Conservation (phyloP, 495 filamentous ascomycete species). For the Darksidea phi region DNA sequence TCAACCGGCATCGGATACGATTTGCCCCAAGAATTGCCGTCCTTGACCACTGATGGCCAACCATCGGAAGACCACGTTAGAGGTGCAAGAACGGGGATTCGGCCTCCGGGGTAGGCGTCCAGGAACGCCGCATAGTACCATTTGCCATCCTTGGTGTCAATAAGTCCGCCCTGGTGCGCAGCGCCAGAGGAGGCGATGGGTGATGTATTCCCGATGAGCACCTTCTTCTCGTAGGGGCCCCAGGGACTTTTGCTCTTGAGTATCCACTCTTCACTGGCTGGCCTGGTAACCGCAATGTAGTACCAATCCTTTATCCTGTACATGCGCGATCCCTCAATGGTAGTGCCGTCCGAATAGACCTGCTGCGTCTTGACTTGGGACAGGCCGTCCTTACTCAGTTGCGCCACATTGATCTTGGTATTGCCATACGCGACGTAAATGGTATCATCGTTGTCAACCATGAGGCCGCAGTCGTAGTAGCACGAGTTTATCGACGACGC, state of each 20-base stretch:
- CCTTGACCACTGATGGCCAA: slow-evolving; percentile 47
- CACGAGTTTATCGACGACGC: slow-evolving; percentile 46
- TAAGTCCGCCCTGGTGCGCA: slow-evolving; percentile 58
- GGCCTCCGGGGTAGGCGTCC: slow-evolving; percentile 54
- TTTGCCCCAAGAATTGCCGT: slow-evolving; percentile 46
- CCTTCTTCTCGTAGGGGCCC: slow-evolving; percentile 50
- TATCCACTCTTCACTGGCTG: slow-evolving; percentile 50
- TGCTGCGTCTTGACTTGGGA: slow-evolving; percentile 47
- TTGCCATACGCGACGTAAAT: slow-evolving; percentile 60
- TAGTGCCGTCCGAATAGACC: slow-evolving; percentile 47
- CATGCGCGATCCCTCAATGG: slow-evolving; percentile 59
- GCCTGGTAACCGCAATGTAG: slow-evolving; percentile 54
- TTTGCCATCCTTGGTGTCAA: slow-evolving; percentile 51
- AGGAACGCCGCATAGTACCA: slow-evolving; percentile 63
- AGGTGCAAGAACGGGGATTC: slow-evolving; percentile 58
- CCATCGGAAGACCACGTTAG: slow-evolving; percentile 52
- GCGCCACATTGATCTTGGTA: slow-evolving; percentile 50
- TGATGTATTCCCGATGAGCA: slow-evolving; percentile 42
- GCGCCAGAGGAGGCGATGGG: slow-evolving; percentile 49
- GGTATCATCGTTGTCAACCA: slow-evolving; percentile 56
- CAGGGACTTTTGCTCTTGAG: slow-evolving; percentile 50
- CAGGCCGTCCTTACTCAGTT: slow-evolving; percentile 51
- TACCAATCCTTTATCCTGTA: slow-evolving; percentile 56
- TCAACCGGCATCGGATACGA: slow-evolving; percentile 49
- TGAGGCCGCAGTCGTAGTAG: slow-evolving; percentile 59